Conservation (phyloP, 148 eudicot species). For the Rhododendron kiyosumense region DNA sequence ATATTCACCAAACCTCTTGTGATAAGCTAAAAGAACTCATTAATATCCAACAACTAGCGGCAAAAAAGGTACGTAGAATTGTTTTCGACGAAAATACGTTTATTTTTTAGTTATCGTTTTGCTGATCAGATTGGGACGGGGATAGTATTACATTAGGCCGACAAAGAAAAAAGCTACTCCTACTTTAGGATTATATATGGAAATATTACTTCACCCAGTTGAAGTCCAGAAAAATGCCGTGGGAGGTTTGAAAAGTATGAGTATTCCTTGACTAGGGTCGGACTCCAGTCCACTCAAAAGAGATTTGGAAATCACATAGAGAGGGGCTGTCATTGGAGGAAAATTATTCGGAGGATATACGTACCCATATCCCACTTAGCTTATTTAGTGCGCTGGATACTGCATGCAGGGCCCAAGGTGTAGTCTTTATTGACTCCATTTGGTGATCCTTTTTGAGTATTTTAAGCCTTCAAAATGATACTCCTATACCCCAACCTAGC, state of each 20-base stretch:
- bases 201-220: neutral
- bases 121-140: too few species aligned
- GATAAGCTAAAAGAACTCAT: neutral
- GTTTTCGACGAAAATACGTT: too few species aligned
- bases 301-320: neutral
- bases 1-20: neutral
- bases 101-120: too few species aligned
- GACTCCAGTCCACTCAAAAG: neutral
- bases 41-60: neutral
- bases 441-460: neutral
- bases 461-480: neutral
- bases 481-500: too few species aligned
- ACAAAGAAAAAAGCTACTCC: neutral
- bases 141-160: neutral
- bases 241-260: neutral
- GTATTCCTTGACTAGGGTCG: neutral
- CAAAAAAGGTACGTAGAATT: too few species aligned
- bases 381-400: neutral
- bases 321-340: neutral
- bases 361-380: neutral
- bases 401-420: neutral
- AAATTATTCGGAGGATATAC: neutral
- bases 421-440: neutral
- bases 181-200: neutral
- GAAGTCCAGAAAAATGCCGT: neutral